phyloP scores from a whole-genome alignment of 495 filamentous ascomycete species.

The Podospora pseudopauciseta region DNA sequence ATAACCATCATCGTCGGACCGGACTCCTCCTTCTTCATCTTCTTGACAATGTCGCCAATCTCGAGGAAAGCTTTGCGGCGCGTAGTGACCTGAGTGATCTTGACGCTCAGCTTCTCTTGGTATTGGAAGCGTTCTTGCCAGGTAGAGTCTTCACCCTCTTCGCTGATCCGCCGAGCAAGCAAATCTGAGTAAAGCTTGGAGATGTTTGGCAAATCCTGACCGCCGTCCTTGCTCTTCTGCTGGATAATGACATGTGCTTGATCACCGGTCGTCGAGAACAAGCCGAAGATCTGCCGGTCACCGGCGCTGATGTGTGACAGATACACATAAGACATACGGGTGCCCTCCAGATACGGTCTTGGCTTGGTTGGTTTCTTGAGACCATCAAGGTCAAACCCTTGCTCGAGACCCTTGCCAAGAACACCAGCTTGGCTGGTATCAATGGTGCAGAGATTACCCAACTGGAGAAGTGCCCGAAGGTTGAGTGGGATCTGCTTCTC shows the following conservation, averaged over 20 bases:
- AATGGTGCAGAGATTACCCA: constrained; percentile 93
- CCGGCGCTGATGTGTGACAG: constrained; percentile 88
- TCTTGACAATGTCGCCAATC: constrained; percentile 78
- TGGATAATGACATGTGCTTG: constrained; percentile 83
- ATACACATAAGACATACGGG: constrained; percentile 74
- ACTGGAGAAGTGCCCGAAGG: constrained; percentile 76
- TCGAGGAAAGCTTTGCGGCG: constrained; percentile 83
- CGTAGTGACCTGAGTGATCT: constrained; percentile 80
- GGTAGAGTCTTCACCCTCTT: constrained; percentile 61
- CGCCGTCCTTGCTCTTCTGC: constrained; percentile 69
- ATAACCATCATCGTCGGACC: constrained; percentile 78
- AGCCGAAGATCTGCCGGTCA: constrained; percentile 85
- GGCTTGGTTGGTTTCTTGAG: constrained; percentile 63
- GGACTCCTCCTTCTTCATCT: constrained; percentile 76
- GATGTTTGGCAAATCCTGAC: constrained; percentile 79
- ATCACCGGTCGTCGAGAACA: constrained; percentile 80
- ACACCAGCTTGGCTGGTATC: constrained; percentile 87
- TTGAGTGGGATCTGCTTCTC: constrained; percentile 86
- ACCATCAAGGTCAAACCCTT: constrained; percentile 83
- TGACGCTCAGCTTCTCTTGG: constrained; percentile 83
- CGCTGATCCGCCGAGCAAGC: constrained; percentile 52
- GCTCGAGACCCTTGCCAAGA: constrained; percentile 86
- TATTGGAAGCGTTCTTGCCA: constrained; percentile 82
- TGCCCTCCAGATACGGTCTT: constrained; percentile 66
- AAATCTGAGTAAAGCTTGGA: constrained; percentile 86